Evolutionary conservation across 257 asterid genomes (phyloP).

Genomic region (Ocimum tenuiflorum): DNA sequence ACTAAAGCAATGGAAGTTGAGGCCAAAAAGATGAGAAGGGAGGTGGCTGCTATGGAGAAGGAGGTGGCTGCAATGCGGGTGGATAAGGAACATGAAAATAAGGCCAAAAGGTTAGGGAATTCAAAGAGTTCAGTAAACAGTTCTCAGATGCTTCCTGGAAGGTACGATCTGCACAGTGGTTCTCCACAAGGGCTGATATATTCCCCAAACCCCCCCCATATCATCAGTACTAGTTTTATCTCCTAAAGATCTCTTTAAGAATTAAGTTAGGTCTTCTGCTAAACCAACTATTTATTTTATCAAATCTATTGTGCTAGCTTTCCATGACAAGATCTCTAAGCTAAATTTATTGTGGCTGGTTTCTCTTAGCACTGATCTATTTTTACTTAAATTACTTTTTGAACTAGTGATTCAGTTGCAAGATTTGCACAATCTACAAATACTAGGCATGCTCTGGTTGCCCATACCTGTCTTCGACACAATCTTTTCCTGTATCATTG

Average conservation of each 20-base stretch:
- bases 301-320: neutral
- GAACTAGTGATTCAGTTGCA: too few relatives aligned
- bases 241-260: neutral
- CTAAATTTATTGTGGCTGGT: too few relatives aligned
- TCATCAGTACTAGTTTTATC: neutral
- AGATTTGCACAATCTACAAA: too few relatives aligned
- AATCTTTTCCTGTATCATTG: neutral
- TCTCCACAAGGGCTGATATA: neutral
- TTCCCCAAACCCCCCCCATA: neutral
- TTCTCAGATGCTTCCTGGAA: slow-evolving; percentile 72
- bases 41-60: slow-evolving; percentile 99
- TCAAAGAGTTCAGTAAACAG: slow-evolving; percentile 54
- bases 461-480: neutral
- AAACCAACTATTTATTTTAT: neutral
- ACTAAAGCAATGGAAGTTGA: slow-evolving; percentile 98
- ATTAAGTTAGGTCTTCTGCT: slow-evolving; percentile 1
- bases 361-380: too few relatives aligned
- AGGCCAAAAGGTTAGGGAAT: slow-evolving; percentile 59
- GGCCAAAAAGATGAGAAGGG: slow-evolving; percentile 97
- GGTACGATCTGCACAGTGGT: slow-evolving; percentile 36
- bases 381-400: too few relatives aligned
- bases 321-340: neutral
- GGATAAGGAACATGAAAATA: slow-evolving; percentile 76
- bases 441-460: neutral
- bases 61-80: slow-evolving; percentile 97